Conservation (phyloP, 176 grass and related monocot genomes). For the Leersia perrieri region DNA sequence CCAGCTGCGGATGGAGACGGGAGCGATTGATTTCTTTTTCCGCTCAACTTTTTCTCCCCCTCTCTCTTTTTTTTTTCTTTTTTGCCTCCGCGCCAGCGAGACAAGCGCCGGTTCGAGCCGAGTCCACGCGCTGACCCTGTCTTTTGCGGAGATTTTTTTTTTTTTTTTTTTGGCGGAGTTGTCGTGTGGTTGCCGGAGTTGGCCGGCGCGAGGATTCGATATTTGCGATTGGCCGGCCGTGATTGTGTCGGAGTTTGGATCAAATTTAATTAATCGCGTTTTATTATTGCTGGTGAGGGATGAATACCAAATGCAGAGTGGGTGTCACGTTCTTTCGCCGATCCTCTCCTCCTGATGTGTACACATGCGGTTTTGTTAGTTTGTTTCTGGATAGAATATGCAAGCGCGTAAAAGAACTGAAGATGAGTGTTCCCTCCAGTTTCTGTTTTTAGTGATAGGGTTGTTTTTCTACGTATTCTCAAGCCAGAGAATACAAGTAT, state of each 20-base stretch:
- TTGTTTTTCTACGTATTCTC: too few species aligned
- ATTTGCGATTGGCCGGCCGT: neutral
- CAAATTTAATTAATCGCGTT: neutral
- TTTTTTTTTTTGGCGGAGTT: neutral
- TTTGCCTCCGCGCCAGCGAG: conserved; percentile 11
- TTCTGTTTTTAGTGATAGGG: too few species aligned
- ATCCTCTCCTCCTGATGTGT: neutral
- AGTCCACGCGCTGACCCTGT: conserved; percentile 45
- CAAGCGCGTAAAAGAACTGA: neutral
- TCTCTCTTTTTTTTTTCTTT: neutral
- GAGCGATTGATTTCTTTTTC: neutral
- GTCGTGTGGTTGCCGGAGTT: conserved; percentile 8
- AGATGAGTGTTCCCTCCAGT: neutral
- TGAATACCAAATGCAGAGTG: neutral
- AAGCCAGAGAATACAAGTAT: too few species aligned
- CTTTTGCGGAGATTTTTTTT: neutral
- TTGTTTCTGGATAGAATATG: neutral
- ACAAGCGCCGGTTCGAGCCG: neutral
- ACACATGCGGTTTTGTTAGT: neutral
- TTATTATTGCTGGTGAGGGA: neutral
- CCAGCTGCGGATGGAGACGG: neutral
- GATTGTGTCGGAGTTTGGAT: neutral
- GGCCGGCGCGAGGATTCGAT: conserved; percentile 20
- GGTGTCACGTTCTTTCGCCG: conserved; percentile 22
- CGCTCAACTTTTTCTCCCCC: neutral